Evolutionary conservation across 768 basidiomycete genomes (phyloP).

Genomic region (Rickenella mellea): DNA sequence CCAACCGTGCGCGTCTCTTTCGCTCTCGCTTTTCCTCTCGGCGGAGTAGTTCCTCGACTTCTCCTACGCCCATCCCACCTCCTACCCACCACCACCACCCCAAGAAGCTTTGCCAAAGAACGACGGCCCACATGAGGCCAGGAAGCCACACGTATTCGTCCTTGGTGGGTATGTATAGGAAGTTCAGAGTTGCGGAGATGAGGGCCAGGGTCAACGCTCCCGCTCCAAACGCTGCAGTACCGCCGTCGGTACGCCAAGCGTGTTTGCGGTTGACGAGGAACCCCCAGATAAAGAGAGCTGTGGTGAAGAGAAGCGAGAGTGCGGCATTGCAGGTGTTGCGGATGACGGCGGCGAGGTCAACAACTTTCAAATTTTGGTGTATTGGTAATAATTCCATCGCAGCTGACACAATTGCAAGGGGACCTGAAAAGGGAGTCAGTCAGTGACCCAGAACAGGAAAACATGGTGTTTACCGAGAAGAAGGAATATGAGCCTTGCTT

Average conservation of each 20-base stretch:
- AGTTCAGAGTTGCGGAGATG: conserved; percentile 75
- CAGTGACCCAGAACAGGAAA: no score
- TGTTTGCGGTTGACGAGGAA: conserved; percentile 78
- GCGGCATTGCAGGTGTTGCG: conserved; percentile 95
- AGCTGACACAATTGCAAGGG: conserved; percentile 77
- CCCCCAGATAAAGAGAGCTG: conserved; percentile 89
- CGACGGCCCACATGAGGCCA: conserved; percentile 78
- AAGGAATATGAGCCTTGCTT: conserved; percentile 76
- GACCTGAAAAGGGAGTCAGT: conserved; percentile 38
- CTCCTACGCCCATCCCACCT: conserved; percentile 71
- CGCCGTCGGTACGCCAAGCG: conserved; percentile 96
- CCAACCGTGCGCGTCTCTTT: conserved; percentile 35
- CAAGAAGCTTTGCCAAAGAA: conserved; percentile 95
- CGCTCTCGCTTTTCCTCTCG: conserved; percentile 44
- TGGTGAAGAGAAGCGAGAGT: conserved; percentile 89
- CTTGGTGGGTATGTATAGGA: conserved; percentile 74
- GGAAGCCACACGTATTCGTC: conserved; percentile 92
- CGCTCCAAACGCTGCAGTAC: conserved; percentile 87
- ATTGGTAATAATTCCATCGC: conserved; percentile 79
- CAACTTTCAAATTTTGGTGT: conserved; percentile 26
- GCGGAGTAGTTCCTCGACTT: conserved; percentile 53
- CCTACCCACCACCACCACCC: conserved; percentile 99
- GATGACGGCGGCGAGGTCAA: conserved; percentile 57
- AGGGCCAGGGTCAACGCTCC: conserved; percentile 79
- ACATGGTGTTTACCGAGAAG: conserved; percentile 52